These are phyloP conservation scores for Endotrypanum monterogeii DNA, from an alignment of 208 protist genomes.

Conservation along the genomic window DNA sequence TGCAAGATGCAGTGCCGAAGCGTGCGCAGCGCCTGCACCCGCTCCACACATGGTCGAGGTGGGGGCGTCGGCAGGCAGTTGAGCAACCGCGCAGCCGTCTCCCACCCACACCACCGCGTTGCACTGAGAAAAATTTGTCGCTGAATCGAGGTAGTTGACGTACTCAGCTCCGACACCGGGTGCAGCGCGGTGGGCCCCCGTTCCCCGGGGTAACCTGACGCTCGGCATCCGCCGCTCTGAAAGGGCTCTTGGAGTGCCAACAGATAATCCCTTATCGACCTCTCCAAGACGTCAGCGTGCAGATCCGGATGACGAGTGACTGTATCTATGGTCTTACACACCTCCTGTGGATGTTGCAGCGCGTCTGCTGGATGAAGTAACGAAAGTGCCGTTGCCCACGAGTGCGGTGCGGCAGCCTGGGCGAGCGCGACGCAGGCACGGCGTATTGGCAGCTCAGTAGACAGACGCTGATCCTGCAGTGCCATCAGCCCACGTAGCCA, in stretches of 20 bases:
- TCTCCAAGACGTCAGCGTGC: slow-evolving; percentile 10
- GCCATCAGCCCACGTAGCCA: slow-evolving; percentile 75
- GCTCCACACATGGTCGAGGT: slow-evolving; percentile 4
- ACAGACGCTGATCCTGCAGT: slow-evolving; percentile 36
- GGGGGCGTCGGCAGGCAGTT: slow-evolving; percentile 9
- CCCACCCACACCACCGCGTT: slow-evolving; percentile 27
- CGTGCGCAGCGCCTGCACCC: slow-evolving; percentile 8
- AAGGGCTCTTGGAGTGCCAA: neutral
- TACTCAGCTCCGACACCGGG: neutral
- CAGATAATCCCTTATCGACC: slow-evolving; percentile 3
- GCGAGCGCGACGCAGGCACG: slow-evolving; percentile 51
- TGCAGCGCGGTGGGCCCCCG: neutral
- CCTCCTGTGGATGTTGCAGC: slow-evolving; percentile 11
- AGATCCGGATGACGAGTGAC: slow-evolving; percentile 30
- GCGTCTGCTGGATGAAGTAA: slow-evolving; percentile 36
- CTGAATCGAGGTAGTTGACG: slow-evolving; percentile 1
- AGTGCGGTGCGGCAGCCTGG: slow-evolving; percentile 40
- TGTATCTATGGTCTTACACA: slow-evolving; percentile 29
- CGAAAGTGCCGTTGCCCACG: slow-evolving; percentile 42
- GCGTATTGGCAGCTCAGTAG: slow-evolving; percentile 25
- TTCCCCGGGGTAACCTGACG: neutral
- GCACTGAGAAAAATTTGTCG: slow-evolving; percentile 25
- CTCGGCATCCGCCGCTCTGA: neutral
- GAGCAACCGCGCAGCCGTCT: slow-evolving; percentile 26
- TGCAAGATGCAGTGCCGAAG: slow-evolving; percentile 18